phyloP scores from a whole-genome alignment of 495 filamentous ascomycete genomes.

The Neurospora tetrasperma region DNA sequence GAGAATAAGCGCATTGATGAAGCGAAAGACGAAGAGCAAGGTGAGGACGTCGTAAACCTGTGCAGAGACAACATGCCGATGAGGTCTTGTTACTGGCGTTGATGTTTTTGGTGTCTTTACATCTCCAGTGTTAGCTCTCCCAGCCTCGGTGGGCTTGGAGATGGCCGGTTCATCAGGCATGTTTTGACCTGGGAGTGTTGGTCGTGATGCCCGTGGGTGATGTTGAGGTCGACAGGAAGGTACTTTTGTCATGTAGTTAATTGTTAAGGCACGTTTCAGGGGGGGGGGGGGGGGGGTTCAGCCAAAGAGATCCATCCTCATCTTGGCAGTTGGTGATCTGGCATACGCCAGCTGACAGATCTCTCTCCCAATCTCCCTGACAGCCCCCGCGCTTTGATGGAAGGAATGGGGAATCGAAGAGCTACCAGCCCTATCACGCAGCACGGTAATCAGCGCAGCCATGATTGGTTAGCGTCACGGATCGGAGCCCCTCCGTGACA shows the following conservation, averaged over 20 bases:
- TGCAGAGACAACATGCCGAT: slow-evolving; percentile 21
- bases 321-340: neutral
- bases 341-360: neutral
- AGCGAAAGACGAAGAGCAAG: slow-evolving; percentile 63
- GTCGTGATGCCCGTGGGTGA: neutral
- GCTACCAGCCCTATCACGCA: slow-evolving; percentile 7
- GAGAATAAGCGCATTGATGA: slow-evolving; percentile 73
- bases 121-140: neutral
- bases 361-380: neutral
- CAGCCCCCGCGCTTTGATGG: neutral
- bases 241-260: neutral
- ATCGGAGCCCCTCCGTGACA: neutral
- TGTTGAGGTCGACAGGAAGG: neutral
- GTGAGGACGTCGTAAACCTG: slow-evolving; percentile 42
- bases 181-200: neutral
- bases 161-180: neutral
- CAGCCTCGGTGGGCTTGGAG: neutral
- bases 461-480: slow-evolving; percentile 5
- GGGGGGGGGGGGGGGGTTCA: neutral
- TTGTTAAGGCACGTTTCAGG: neutral
- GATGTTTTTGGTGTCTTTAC: neutral
- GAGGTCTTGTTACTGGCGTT: slow-evolving; percentile 1
- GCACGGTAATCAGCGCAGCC: slow-evolving; percentile 9
- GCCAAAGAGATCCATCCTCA: neutral
- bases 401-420: neutral